A percentile compares a stretch with the other conserved stretches of the same genome.
Evolutionary conservation across 257 asterid species (phyloP).

Genomic region (Leptodermis oblonga): DNA sequence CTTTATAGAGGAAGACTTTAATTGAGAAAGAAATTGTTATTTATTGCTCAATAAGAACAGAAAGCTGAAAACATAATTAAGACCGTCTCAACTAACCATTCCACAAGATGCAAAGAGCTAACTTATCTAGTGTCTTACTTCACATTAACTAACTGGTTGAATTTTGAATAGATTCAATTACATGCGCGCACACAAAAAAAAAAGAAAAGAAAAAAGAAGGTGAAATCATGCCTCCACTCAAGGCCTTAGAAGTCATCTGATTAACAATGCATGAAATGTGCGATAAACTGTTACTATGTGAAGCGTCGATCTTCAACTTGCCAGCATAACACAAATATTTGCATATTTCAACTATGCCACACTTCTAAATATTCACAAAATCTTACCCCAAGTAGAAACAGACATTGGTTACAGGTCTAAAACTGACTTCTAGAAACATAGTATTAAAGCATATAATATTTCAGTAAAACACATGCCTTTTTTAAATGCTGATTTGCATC

Average conservation of each 20-base stretch:
- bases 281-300: neutral
- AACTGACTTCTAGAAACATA: too few relatives aligned
- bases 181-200: too few relatives aligned
- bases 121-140: neutral
- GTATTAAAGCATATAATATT: constrained; percentile 7
- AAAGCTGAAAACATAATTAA: too few relatives aligned
- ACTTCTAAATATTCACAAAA: neutral
- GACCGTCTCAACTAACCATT: too few relatives aligned
- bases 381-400: neutral
- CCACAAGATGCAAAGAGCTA: neutral
- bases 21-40: too few relatives aligned
- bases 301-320: neutral
- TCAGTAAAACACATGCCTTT: constrained; percentile 34
- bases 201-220: neutral
- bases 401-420: neutral
- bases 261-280: neutral
- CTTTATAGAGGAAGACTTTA: too few relatives aligned
- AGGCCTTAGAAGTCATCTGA: neutral
- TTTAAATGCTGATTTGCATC: constrained; percentile 67
- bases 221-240: neutral
- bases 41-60: too few relatives aligned
- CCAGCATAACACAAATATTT: neutral
- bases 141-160: neutral
- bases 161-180: constrained; percentile 1
- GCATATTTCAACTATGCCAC: too few relatives aligned